Percentiles rank a stretch among this genome's conserved stretches.
Conservation (phyloP, 805 yeast species). For the Cyberlindnera misumaiensis region DNA sequence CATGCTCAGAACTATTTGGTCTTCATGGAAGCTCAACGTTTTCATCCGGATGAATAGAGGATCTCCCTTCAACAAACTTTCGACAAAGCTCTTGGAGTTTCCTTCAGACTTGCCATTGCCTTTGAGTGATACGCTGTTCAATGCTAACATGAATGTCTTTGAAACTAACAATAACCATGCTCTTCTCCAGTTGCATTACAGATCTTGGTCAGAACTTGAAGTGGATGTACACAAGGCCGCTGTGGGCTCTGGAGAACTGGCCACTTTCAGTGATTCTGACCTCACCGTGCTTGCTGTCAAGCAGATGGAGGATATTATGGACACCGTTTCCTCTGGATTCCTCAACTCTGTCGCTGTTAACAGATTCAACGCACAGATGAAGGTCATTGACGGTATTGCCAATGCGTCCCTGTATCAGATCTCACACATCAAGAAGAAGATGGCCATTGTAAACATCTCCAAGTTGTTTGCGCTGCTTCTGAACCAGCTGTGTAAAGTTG, state of each 20-base stretch:
- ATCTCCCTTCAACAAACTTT: conserved; percentile 24
- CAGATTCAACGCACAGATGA: conserved; percentile 22
- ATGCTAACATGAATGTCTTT: conserved; percentile 18
- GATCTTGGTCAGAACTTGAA: conserved; percentile 15
- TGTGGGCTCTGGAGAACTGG: conserved; percentile 2
- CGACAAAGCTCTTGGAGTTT: conserved; percentile 21
- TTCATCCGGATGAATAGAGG: conserved; percentile 30
- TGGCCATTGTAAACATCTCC: conserved; percentile 30
- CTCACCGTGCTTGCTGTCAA: conserved; percentile 24
- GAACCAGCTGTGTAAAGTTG: conserved; percentile 22
- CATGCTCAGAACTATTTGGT: conserved; percentile 31
- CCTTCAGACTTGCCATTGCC: conserved; percentile 31
- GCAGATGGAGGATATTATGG: conserved; percentile 30
- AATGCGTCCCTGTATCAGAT: conserved; percentile 17
- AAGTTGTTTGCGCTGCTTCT: conserved; percentile 28
- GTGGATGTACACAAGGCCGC: conserved; percentile 9
- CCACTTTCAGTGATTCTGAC: conserved; percentile 23
- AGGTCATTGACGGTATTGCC: conserved; percentile 16
- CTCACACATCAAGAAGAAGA: conserved; percentile 21
- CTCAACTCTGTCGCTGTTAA: conserved; percentile 21
- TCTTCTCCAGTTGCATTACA: conserved; percentile 9
- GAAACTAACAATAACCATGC: conserved; percentile 11
- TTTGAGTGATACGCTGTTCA: conserved; percentile 16
- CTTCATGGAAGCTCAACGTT: conserved; percentile 30
- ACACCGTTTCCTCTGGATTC: conserved; percentile 22